Conservation (phyloP, 805 yeast genomes). For the Cyberlindnera samutprakarnensis region DNA sequence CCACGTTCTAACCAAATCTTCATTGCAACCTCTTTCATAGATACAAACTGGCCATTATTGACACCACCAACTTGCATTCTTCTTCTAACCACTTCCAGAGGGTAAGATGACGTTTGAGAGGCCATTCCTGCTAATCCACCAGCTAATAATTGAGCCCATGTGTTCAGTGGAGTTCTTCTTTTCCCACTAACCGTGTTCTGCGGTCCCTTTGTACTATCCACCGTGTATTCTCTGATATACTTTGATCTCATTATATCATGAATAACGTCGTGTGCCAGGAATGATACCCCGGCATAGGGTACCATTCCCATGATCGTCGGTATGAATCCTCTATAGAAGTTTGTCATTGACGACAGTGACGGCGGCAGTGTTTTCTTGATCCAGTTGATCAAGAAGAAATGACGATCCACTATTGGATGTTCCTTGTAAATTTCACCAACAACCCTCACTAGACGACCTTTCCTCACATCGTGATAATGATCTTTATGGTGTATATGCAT, state of each 20-base stretch:
- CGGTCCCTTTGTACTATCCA: slow-evolving; percentile 11
- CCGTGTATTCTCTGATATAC: slow-evolving; percentile 46
- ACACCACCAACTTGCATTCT: slow-evolving; percentile 94
- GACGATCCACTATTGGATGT: slow-evolving; percentile 15
- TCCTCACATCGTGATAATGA: slow-evolving; percentile 19
- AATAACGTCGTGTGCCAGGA: slow-evolving; percentile 84
- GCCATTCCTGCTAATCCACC: slow-evolving; percentile 96
- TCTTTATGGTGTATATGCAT: slow-evolving; percentile 15
- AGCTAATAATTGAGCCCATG: slow-evolving; percentile 89
- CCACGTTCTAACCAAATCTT: slow-evolving; percentile 71
- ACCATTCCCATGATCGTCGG: slow-evolving; percentile 95
- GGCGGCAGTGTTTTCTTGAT: slow-evolving; percentile 16
- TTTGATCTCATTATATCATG: slow-evolving; percentile 80
- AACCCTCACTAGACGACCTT: slow-evolving; percentile 23
- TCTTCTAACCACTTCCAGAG: slow-evolving; percentile 90
- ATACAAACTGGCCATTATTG: slow-evolving; percentile 44
- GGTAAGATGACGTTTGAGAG: slow-evolving; percentile 95
- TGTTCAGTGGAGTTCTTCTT: slow-evolving; percentile 56
- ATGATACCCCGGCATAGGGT: slow-evolving; percentile 97
- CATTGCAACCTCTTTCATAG: slow-evolving; percentile 46
- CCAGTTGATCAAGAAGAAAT: slow-evolving; percentile 15
- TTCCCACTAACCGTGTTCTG: slow-evolving; percentile 10
- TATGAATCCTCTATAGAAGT: slow-evolving; percentile 89
- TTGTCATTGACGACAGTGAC: slow-evolving; percentile 25
- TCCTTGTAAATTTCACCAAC: slow-evolving; percentile 20